Conservation (phyloP, 1,284 basidiomycete species). For the Moesziomyces sp. region DNA sequence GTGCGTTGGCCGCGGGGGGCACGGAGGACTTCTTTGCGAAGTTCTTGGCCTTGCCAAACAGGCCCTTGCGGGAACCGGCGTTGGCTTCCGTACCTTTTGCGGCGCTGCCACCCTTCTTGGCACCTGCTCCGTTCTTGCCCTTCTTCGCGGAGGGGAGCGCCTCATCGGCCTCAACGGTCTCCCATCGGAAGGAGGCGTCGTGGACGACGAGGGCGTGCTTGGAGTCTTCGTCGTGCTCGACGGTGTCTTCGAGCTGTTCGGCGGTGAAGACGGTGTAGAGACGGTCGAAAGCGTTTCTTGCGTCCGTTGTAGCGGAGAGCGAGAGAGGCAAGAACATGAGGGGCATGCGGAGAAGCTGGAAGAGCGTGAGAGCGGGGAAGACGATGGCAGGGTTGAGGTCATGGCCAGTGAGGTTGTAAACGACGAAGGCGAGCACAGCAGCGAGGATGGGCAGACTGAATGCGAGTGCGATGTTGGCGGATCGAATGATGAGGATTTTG, state of each 20-base stretch:
- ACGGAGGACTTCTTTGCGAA: constrained; percentile 18
- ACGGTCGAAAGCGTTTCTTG: constrained; percentile 60
- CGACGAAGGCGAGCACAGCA: constrained; percentile 85
- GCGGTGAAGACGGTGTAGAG: constrained; percentile 73
- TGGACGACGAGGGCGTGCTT: constrained; percentile 43
- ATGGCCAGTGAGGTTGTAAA: constrained; percentile 79
- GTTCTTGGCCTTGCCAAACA: constrained; percentile 41
- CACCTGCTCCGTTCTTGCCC: constrained; percentile 17
- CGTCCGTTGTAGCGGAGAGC: constrained; percentile 63
- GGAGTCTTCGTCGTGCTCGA: constrained; percentile 74
- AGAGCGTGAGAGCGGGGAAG: constrained; percentile 65
- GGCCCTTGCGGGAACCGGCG: constrained; percentile 9
- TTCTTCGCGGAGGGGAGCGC: constrained; percentile 25
- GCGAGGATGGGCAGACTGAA: constrained; percentile 82
- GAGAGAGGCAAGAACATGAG: constrained; percentile 74
- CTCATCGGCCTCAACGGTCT: constrained; percentile 48
- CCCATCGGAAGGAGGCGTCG: constrained; percentile 56
- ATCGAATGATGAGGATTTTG: constrained; percentile 77
- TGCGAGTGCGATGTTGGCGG: constrained; percentile 77
- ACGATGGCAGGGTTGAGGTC: constrained; percentile 74
- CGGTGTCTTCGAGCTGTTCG: constrained; percentile 74
- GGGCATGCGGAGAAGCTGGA: constrained; percentile 75
- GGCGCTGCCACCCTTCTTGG: constrained; percentile 15
- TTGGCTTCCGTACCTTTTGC: constrained; percentile 1
- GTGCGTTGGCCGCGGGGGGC: constrained; percentile 28